Evolutionary conservation across 75 land plant species (phyloP).

Genomic region (Pinus albicaulis): DNA sequence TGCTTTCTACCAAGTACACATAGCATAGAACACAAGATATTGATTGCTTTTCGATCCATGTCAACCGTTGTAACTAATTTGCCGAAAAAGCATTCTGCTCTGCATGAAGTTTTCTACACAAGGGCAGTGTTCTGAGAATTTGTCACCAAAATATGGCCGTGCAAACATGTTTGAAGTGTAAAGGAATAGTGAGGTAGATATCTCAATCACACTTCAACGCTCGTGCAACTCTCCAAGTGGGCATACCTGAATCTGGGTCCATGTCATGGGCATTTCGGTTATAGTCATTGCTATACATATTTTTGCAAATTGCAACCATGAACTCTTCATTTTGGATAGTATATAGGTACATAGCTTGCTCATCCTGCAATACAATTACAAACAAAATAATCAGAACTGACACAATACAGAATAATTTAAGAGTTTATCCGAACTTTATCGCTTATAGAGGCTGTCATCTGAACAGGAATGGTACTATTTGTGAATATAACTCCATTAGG

Average conservation of each 20-base stretch:
- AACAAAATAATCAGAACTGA: not conserved
- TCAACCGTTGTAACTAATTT: too few species aligned
- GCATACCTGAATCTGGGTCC: not conserved
- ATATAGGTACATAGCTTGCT: slow-evolving; percentile 82
- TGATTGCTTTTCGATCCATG: too few species aligned
- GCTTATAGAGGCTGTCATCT: not conserved
- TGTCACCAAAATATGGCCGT: too few species aligned
- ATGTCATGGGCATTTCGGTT: not conserved
- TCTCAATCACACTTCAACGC: slow-evolving; percentile 53
- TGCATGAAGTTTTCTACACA: too few species aligned
- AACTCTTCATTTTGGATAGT: slow-evolving; percentile 69
- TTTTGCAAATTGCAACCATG: slow-evolving; percentile 50
- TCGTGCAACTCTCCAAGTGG: slow-evolving; percentile 60
- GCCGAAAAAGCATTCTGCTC: too few species aligned
- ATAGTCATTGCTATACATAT: slow-evolving; percentile 10
- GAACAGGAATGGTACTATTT: not conserved
- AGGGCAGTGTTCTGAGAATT: too few species aligned
- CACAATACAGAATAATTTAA: not conserved
- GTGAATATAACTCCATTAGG: not conserved
- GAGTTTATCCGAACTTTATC: not conserved
- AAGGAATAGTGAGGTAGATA: too few species aligned
- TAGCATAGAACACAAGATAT: too few species aligned
- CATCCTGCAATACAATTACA: slow-evolving; percentile 64
- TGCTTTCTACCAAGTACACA: too few species aligned
- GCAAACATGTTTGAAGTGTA: too few species aligned